phyloP scores from a whole-genome alignment of 2,329 filamentous ascomycete species.

The Venturia oleaginea region DNA sequence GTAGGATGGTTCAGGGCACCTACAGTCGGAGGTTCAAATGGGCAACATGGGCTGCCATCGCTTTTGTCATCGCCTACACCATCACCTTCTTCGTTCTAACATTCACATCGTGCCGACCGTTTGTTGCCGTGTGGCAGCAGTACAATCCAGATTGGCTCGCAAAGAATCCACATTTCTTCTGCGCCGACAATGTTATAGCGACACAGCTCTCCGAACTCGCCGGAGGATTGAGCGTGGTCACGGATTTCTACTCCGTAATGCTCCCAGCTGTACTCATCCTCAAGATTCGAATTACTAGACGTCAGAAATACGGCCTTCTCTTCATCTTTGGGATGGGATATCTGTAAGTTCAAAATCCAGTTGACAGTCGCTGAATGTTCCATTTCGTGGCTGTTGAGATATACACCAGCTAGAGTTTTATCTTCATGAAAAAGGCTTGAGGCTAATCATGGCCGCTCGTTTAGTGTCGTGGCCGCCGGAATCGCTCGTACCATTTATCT shows the following conservation, averaged over 20 bases:
- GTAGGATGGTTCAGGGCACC: constrained; percentile 24
- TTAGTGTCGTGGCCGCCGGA: constrained; percentile 25
- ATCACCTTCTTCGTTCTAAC: constrained; percentile 24
- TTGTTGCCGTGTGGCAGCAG: constrained; percentile 27
- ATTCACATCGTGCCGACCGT: constrained; percentile 24
- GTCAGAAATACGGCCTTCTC: constrained; percentile 18
- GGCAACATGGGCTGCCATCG: constrained; percentile 20
- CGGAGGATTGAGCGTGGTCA: constrained; percentile 18
- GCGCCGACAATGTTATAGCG: constrained; percentile 10
- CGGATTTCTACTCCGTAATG: constrained; percentile 19
- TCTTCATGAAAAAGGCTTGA: too few relatives aligned
- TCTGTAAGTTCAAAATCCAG: constrained; percentile 15
- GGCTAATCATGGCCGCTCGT: neutral
- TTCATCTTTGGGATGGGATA: constrained; percentile 16
- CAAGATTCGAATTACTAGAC: constrained; percentile 18
- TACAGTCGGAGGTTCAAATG: constrained; percentile 22
- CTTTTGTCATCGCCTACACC: constrained; percentile 19
- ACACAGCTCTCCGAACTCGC: constrained; percentile 14
- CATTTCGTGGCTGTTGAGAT: neutral
- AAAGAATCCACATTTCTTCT: constrained; percentile 18
- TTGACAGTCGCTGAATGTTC: neutral
- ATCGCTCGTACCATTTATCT: constrained; percentile 26
- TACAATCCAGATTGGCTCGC: constrained; percentile 20
- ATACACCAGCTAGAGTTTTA: constrained; percentile 11
- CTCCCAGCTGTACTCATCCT: constrained; percentile 18